A percentile compares a stretch with the other conserved stretches of the same genome.
These are phyloP conservation scores for Mucor lusitanicus DNA, from an alignment of 371 early-diverging fungal genomes.

Conservation along the genomic window DNA sequence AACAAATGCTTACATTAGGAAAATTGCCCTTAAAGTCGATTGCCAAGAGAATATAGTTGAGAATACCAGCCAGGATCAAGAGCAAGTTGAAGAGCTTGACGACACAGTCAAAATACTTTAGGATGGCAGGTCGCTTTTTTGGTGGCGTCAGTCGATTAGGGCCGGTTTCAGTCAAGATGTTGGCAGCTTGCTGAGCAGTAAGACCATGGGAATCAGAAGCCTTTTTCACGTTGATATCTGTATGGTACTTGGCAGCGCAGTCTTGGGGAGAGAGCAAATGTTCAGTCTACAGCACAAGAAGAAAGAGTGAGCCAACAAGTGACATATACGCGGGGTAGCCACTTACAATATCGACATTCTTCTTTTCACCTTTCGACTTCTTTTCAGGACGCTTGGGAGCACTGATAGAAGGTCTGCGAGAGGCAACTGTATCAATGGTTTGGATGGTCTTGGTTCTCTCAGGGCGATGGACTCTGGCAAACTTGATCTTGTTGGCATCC, in stretches of 20 bases:
- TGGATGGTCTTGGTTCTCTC: conserved; percentile 31
- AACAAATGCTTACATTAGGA: conserved; percentile 57
- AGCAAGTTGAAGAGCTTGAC: conserved; percentile 83
- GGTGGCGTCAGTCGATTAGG: conserved; percentile 90
- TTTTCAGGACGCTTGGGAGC: conserved; percentile 27
- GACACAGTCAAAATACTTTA: conserved; percentile 76
- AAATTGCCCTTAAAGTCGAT: conserved; percentile 72
- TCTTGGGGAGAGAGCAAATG: conserved; percentile 76
- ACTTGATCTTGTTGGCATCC: conserved; percentile 27
- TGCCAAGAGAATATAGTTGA: conserved; percentile 74
- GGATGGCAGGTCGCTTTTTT: conserved; percentile 70
- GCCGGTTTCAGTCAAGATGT: conserved; percentile 68
- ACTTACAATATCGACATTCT: conserved; percentile 44
- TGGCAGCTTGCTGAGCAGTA: conserved; percentile 57
- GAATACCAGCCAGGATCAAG: conserved; percentile 81
- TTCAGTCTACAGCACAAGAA: conserved; percentile 50
- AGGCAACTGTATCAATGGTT: conserved; percentile 24
- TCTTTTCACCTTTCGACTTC: conserved; percentile 14
- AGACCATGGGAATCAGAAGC: conserved; percentile 78
- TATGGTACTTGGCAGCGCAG: conserved; percentile 60
- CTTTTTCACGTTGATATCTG: conserved; percentile 55
- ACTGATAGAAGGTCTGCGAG: conserved; percentile 35
- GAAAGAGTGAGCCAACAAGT: not conserved
- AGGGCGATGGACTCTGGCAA: conserved; percentile 29
- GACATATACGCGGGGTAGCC: not conserved